Base-by-base conservation (phyloP, 495 filamentous ascomycete genomes). In the Recurvomyces mirabilis region DNA sequence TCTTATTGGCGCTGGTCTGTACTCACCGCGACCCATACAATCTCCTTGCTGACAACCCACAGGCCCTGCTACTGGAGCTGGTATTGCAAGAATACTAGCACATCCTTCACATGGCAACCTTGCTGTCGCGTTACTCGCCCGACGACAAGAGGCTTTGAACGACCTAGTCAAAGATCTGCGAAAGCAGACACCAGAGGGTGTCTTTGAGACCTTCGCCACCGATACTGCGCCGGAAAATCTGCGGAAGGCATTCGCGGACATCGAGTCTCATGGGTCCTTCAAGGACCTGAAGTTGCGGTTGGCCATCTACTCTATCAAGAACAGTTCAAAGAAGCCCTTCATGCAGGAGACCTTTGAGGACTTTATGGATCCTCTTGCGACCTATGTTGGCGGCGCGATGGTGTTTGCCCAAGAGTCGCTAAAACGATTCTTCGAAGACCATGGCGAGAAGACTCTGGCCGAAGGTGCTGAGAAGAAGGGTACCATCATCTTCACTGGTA, bases 401-500 rank as follows among this genome's bases (percentile, higher is more conserved):
- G 53, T 65, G 2, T 72, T 72, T 46, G 47, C 60, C 1, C 67
- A 71, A 42, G 62, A 67, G 35, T 57, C 60, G 3, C 17, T 68
- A 36, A 65, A 61, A 41, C 51, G 58, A 11, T 59, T 69, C 32
- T 69, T 69, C 47, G 58, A 58, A n/a, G 58, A 69, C 29, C 59
- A 69, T 47, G 67, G 65, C 9, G 56, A 61, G 15, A 53, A 43
- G 18, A 51, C 57, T 7, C 56, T 69, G 1, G 32, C 44, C 15
- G 61, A 62, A 10, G 62, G 57, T 5, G 62, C 56, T 1, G 43
- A 49, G 41, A 71, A 72, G 56, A 70, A 71, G 38, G 67, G 68
- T 13, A 68, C 68, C 0, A 28, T 69, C 14, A 68, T 72, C 41
- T 69, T 71, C 52, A 69, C 68, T 0, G 67, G 68, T 3, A 70